These are phyloP conservation scores for Saturnispora galanensis DNA, from an alignment of 805 yeast species.

Conservation along the genomic window DNA sequence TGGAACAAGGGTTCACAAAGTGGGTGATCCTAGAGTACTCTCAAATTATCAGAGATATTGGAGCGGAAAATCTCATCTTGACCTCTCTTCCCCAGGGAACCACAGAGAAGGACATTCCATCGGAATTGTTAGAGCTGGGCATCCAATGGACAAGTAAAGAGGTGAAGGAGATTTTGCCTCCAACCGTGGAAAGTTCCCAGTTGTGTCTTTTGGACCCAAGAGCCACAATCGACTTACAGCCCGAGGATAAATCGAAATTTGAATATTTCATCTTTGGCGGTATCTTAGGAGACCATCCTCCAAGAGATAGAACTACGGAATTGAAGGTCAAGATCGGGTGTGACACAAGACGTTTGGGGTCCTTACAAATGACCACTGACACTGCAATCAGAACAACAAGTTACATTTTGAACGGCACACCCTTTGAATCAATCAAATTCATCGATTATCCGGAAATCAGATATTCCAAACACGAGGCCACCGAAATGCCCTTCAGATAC, in stretches of 20 bases:
- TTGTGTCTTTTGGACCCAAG: conserved; percentile 88
- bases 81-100: conserved; percentile 67
- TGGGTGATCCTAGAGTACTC: conserved; percentile 89
- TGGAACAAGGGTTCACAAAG: conserved; percentile 94
- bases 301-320: conserved; percentile 89
- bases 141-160: conserved; percentile 79
- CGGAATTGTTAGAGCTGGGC: conserved; percentile 45
- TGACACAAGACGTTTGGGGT: conserved; percentile 79
- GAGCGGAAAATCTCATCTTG: conserved; percentile 60
- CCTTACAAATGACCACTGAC: conserved; percentile 93
- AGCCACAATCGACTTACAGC: conserved; percentile 63
- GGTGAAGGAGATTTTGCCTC: conserved; percentile 33
- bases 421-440: conserved; percentile 67
- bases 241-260: conserved; percentile 54
- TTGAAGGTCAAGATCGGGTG: conserved; percentile 72
- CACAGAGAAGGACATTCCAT: conserved; percentile 55
- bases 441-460: conserved; percentile 92
- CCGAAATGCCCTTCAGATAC: conserved; percentile 97
- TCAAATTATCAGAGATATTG: conserved; percentile 76
- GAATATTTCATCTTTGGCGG: conserved; percentile 96
- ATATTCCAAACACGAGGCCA: conserved; percentile 79
- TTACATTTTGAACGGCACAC: conserved; percentile 49
- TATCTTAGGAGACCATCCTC: conserved; percentile 88
- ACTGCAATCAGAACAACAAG: conserved; percentile 93
- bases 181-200: conserved; percentile 26